A percentile compares a stretch with the other conserved stretches of the same genome.
phyloP scores from a whole-genome alignment of 805 yeast species.

The Saccharomycopsis fermentans region DNA sequence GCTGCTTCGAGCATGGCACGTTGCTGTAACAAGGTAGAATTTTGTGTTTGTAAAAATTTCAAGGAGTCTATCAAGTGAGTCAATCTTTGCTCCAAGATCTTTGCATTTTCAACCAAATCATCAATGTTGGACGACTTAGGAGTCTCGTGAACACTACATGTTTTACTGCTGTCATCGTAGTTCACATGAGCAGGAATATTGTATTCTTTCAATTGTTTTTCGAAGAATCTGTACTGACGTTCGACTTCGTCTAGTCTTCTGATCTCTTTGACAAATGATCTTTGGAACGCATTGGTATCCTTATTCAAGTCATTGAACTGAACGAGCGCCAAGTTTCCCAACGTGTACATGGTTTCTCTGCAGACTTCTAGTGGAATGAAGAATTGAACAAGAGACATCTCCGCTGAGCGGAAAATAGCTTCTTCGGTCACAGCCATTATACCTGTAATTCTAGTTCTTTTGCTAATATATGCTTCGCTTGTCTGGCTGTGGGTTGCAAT shows the following conservation, averaged over 20 bases:
- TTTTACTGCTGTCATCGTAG: constrained; percentile 22
- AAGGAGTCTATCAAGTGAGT: constrained; percentile 39
- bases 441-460: not conserved
- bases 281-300: constrained; percentile 34
- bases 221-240: constrained; percentile 22
- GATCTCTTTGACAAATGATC: constrained; percentile 35
- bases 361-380: constrained; percentile 38
- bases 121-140: constrained; percentile 37
- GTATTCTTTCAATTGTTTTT: constrained; percentile 25
- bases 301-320: constrained; percentile 37
- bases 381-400: constrained; percentile 39
- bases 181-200: constrained; percentile 16
- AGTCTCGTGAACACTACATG: not conserved
- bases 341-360: constrained; percentile 34
- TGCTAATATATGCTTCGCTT: not conserved
- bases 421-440: constrained; percentile 7
- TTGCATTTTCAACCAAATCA: constrained; percentile 40
- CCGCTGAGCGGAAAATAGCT: constrained; percentile 31
- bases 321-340: constrained; percentile 34
- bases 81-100: constrained; percentile 44
- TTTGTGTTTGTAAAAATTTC: constrained; percentile 36
- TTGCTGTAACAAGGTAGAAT: constrained; percentile 52
- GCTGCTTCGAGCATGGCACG: constrained; percentile 43
- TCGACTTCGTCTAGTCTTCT: constrained; percentile 30
- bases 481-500: not conserved